These are phyloP conservation scores for Colletotrichum chrysophilum DNA, from an alignment of 2,329 filamentous ascomycete genomes.

Conservation along the genomic window DNA sequence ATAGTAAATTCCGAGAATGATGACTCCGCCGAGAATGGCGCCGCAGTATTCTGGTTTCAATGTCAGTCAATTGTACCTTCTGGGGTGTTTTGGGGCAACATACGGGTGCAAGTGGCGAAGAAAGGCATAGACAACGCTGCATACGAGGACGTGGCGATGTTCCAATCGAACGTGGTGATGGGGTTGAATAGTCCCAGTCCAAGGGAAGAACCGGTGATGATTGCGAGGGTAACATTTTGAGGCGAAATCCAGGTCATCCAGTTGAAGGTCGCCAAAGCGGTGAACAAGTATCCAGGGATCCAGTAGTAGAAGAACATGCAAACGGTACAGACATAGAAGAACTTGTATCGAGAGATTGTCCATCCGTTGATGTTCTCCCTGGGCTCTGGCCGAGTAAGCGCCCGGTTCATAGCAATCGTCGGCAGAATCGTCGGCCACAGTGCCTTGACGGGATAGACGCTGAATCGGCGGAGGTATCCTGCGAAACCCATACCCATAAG, in stretches of 20 bases:
- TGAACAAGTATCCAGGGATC: constrained; percentile 52
- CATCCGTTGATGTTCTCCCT: constrained; percentile 45
- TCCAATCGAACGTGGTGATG: constrained; percentile 56
- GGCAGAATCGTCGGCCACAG: constrained; percentile 38
- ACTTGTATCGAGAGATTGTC: constrained; percentile 47
- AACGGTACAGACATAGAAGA: constrained; percentile 43
- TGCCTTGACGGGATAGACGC: constrained; percentile 37
- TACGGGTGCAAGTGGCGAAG: constrained; percentile 40
- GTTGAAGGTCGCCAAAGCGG: constrained; percentile 47
- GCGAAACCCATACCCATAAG: constrained; percentile 49
- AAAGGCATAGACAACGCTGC: constrained; percentile 44
- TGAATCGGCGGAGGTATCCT: constrained; percentile 41
- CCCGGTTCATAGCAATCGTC: constrained; percentile 37
- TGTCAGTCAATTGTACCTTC: background rate
- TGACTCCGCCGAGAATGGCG: constrained; percentile 36
- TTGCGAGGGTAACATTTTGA: constrained; percentile 45
- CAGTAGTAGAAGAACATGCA: constrained; percentile 52
- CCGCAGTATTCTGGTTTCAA: constrained; percentile 30
- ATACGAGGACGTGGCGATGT: constrained; percentile 43
- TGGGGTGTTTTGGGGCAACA: background rate
- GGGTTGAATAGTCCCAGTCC: constrained; percentile 52
- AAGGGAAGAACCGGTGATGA: constrained; percentile 45
- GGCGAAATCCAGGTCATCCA: constrained; percentile 59
- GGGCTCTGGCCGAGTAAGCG: constrained; percentile 36
- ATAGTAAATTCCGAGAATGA: constrained; percentile 48